phyloP scores from a whole-genome alignment of 305 asterid species.

The Solanum hybrid region DNA sequence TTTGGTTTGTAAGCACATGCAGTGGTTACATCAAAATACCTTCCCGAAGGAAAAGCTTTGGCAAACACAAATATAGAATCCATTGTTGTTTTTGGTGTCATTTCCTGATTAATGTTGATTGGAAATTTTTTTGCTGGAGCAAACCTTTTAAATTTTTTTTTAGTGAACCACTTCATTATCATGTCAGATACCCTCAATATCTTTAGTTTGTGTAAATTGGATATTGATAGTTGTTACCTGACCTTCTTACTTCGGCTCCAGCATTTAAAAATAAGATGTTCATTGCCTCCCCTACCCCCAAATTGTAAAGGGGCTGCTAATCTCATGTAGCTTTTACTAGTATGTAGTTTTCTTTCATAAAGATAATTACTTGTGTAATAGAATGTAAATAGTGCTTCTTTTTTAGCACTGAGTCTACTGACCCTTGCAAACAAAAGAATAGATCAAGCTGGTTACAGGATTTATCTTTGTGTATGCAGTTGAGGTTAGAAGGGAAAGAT shows the following conservation, averaged over 20 bases:
- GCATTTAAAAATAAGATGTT: neutral
- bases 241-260: neutral
- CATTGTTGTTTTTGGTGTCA: neutral
- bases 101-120: neutral
- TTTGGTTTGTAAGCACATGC: slow-evolving; percentile 1
- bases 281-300: neutral
- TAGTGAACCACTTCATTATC: neutral
- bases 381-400: neutral
- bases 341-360: neutral
- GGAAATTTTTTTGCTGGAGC: neutral
- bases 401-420: neutral
- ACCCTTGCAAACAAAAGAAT: neutral
- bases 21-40: neutral
- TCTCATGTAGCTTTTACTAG: neutral
- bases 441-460: neutral
- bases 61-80: neutral
- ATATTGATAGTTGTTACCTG: neutral
- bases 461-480: slow-evolving; percentile 39
- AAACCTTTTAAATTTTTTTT: neutral
- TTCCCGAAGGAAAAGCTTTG: neutral
- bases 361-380: neutral
- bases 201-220: neutral
- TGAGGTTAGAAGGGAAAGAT: slow-evolving; percentile 93
- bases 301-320: neutral
- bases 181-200: neutral